These are phyloP conservation scores for Cytospora piceicola DNA, from an alignment of 2,329 filamentous ascomycete species.

Conservation along the genomic window DNA sequence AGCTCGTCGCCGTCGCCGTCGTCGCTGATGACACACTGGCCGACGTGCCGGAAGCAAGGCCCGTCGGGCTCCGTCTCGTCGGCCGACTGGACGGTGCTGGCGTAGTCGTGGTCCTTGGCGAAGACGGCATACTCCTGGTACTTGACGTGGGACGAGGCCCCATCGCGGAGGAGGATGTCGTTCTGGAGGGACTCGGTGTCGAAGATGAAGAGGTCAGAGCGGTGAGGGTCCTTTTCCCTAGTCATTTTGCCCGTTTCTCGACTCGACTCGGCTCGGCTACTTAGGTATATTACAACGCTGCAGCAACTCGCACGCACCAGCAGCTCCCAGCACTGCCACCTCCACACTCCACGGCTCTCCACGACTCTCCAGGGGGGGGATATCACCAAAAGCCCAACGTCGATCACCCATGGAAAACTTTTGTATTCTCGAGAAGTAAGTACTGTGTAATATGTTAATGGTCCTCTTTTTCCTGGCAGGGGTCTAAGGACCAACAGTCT, in stretches of 20 bases:
- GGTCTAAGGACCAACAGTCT: not conserved
- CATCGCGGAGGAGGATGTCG: constrained; percentile 41
- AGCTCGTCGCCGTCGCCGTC: constrained; percentile 39
- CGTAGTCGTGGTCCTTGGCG: constrained; percentile 27
- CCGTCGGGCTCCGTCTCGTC: constrained; percentile 25
- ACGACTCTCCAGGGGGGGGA: constrained; percentile 7
- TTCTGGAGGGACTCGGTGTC: constrained; percentile 40
- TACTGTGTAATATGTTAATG: not conserved
- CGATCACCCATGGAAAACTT: constrained; percentile 10
- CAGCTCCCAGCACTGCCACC: constrained; percentile 20
- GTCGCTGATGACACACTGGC: constrained; percentile 42
- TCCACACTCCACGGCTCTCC: constrained; percentile 15
- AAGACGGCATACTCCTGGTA: constrained; percentile 47
- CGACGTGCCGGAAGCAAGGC: constrained; percentile 35
- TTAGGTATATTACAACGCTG: not conserved
- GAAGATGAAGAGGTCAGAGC: constrained; percentile 44
- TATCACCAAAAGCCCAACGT: constrained; percentile 10
- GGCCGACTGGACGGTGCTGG: constrained; percentile 33
- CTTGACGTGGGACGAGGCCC: constrained; percentile 42
- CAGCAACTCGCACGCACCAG: constrained; percentile 3
- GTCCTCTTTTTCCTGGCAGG: not conserved
- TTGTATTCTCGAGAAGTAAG: not conserved
- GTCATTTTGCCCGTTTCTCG: constrained; percentile 13
- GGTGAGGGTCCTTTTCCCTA: constrained; percentile 22
- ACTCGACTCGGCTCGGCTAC: not conserved